These are phyloP conservation scores for Avena insularis DNA, from an alignment of 176 grass and related monocot genomes.

Conservation along the genomic window DNA sequence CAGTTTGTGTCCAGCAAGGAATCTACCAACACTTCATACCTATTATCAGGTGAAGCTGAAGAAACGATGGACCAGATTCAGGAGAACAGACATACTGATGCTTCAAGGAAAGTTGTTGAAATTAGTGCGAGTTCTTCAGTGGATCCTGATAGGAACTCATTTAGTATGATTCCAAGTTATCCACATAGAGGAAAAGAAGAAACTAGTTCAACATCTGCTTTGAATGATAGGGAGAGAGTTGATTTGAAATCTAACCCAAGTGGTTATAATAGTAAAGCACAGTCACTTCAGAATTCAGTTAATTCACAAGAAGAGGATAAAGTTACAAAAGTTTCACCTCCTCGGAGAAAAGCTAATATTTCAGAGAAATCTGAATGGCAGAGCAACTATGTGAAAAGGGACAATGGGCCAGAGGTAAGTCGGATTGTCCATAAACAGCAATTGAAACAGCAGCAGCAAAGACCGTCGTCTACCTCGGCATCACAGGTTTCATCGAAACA, in stretches of 20 bases:
- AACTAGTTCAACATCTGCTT: slow-evolving; percentile 51
- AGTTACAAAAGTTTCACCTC: slow-evolving; percentile 85
- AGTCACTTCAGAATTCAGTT: slow-evolving; percentile 59
- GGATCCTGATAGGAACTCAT: slow-evolving; percentile 65
- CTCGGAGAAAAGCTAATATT: slow-evolving; percentile 75
- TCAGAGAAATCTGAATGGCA: slow-evolving; percentile 86
- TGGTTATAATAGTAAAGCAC: slow-evolving; percentile 58
- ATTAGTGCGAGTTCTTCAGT: slow-evolving; percentile 8
- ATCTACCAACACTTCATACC: slow-evolving; percentile 24
- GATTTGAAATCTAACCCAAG: slow-evolving; percentile 58
- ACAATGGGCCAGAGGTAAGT: slow-evolving; percentile 52
- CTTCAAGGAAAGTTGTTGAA: slow-evolving; percentile 58
- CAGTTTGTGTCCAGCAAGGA: slow-evolving; percentile 34
- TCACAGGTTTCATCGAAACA: slow-evolving; percentile 51
- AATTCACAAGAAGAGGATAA: slow-evolving; percentile 82
- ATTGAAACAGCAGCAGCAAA: slow-evolving; percentile 61
- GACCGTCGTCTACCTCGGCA: slow-evolving; percentile 56
- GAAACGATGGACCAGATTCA: slow-evolving; percentile 58
- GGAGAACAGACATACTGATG: slow-evolving; percentile 68
- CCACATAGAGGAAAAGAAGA: slow-evolving; percentile 68
- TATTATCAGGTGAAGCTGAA: slow-evolving; percentile 61
- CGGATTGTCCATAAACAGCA: slow-evolving; percentile 39
- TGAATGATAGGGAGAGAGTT: slow-evolving; percentile 71
- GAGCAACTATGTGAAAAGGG: slow-evolving; percentile 73
- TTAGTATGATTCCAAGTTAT: slow-evolving; percentile 78